Evolutionary conservation across 768 basidiomycete genomes (phyloP).

Genomic region (Nidularia sp.): DNA sequence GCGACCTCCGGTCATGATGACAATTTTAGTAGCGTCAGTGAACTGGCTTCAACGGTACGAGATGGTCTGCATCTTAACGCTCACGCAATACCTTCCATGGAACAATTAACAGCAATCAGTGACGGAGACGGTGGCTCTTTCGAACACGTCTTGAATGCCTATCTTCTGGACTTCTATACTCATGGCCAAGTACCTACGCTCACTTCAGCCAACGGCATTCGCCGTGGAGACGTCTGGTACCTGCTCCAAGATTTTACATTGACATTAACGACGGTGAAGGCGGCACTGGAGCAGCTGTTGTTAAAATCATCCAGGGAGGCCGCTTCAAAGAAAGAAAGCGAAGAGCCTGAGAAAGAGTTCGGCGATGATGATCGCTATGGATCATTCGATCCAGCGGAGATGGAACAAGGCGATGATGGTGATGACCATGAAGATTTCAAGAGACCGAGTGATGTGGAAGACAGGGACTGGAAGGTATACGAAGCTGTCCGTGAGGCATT

Average conservation of each 20-base stretch:
- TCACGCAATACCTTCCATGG: conserved; percentile 57
- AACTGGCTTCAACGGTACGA: conserved; percentile 49
- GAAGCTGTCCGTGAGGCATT: conserved; percentile 38
- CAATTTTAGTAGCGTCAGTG: conserved; percentile 41
- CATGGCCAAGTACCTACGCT: conserved; percentile 57
- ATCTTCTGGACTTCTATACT: conserved; percentile 63
- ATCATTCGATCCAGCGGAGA: conserved; percentile 9
- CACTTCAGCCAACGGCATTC: conserved; percentile 49
- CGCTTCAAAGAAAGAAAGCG: background rate
- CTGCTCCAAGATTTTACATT: conserved; percentile 54
- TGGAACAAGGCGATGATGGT: conserved; percentile 18
- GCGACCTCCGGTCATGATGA: conserved; percentile 68
- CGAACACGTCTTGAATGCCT: conserved; percentile 48
- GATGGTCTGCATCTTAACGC: conserved; percentile 52
- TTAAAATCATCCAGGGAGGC: conserved; percentile 12
- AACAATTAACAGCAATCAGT: conserved; percentile 17
- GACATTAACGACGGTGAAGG: conserved; percentile 43
- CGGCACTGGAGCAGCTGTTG: conserved; percentile 45
- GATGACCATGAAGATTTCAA: conserved; percentile 11
- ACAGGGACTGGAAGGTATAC: conserved; percentile 54
- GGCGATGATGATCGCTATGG: conserved; percentile 7
- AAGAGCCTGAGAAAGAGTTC: conserved; percentile 1
- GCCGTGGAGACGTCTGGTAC: conserved; percentile 66
- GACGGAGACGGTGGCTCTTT: conserved; percentile 3
- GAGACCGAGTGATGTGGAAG: conserved; percentile 33